phyloP scores from a whole-genome alignment of 2,329 filamentous ascomycete species.

The Neurospora crassa region DNA sequence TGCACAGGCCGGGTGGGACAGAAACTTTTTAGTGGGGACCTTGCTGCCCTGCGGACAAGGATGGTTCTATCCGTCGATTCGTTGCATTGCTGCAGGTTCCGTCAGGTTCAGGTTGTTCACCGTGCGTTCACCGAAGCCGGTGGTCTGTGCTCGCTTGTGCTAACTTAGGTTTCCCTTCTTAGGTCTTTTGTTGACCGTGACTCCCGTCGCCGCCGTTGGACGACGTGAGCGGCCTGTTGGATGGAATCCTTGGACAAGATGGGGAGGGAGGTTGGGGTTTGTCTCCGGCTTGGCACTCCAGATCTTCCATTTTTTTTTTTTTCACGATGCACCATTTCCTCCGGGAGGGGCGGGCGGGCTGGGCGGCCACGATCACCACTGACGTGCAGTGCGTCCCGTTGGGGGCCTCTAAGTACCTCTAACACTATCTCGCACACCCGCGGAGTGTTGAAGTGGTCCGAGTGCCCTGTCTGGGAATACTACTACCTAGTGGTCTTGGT shows the following conservation, averaged over 20 bases:
- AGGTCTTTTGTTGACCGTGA: too few species aligned
- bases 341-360: not conserved
- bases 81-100: not conserved
- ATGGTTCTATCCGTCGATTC: conserved; percentile 1
- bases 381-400: not conserved
- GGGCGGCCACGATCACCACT: not conserved
- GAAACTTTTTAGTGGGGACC: conserved; percentile 22
- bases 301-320: not conserved
- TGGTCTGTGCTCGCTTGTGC: not conserved
- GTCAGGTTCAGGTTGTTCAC: conserved; percentile 2
- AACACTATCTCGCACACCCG: too few species aligned
- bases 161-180: not conserved
- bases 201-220: too few species aligned
- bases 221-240: not conserved
- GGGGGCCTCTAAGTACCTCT: not conserved
- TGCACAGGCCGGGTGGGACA: conserved; percentile 5
- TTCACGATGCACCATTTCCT: conserved; percentile 1
- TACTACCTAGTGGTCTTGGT: not conserved
- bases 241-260: not conserved
- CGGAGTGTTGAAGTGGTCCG: not conserved
- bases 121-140: not conserved
- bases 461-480: not conserved
- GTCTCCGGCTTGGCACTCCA: not conserved
- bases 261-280: not conserved
- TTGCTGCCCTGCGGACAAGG: not conserved